Evolutionary conservation across 1,284 basidiomycete species (phyloP).

Genomic region (Testicularia cyperi): DNA sequence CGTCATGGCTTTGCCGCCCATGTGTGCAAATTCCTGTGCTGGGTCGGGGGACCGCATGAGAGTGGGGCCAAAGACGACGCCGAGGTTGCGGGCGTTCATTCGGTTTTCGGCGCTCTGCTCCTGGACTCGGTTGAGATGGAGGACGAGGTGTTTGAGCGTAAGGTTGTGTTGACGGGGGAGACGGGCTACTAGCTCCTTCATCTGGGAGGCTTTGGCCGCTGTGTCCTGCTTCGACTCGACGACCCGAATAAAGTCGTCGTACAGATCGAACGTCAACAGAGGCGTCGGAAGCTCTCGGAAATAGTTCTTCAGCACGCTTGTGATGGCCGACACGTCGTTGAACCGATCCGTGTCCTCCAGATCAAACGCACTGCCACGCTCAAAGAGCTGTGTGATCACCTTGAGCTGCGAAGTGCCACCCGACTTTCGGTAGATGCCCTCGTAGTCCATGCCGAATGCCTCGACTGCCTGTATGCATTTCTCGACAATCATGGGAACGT

Average conservation of each 20-base stretch:
- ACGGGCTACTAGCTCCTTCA: slow-evolving; percentile 71
- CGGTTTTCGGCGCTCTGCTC: slow-evolving; percentile 69
- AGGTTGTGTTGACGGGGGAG: slow-evolving; percentile 84
- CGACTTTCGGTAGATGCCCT: slow-evolving; percentile 95
- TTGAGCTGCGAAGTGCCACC: slow-evolving; percentile 91
- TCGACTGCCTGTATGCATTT: slow-evolving; percentile 67
- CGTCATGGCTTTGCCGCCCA: slow-evolving; percentile 90
- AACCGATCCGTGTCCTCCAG: slow-evolving; percentile 82
- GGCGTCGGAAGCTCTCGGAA: slow-evolving; percentile 88
- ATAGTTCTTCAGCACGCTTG: slow-evolving; percentile 94
- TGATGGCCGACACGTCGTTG: slow-evolving; percentile 95
- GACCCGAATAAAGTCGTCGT: slow-evolving; percentile 75
- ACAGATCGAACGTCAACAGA: slow-evolving; percentile 83
- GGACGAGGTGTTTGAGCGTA: slow-evolving; percentile 78
- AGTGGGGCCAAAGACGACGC: slow-evolving; percentile 99
- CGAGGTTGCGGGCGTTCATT: slow-evolving; percentile 93
- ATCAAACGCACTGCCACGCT: slow-evolving; percentile 87
- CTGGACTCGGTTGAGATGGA: slow-evolving; percentile 71
- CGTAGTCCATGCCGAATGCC: slow-evolving; percentile 72
- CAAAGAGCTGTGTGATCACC: slow-evolving; percentile 89
- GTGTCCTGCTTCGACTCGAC: slow-evolving; percentile 21
- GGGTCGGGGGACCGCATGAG: slow-evolving; percentile 86
- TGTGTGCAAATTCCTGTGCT: slow-evolving; percentile 87
- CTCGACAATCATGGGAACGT: slow-evolving; percentile 84
- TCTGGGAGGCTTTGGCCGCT: slow-evolving; percentile 11